These are phyloP conservation scores for Ophiocordyceps camponoti-floridani DNA, from an alignment of 2,329 filamentous ascomycete genomes.

Conservation along the genomic window DNA sequence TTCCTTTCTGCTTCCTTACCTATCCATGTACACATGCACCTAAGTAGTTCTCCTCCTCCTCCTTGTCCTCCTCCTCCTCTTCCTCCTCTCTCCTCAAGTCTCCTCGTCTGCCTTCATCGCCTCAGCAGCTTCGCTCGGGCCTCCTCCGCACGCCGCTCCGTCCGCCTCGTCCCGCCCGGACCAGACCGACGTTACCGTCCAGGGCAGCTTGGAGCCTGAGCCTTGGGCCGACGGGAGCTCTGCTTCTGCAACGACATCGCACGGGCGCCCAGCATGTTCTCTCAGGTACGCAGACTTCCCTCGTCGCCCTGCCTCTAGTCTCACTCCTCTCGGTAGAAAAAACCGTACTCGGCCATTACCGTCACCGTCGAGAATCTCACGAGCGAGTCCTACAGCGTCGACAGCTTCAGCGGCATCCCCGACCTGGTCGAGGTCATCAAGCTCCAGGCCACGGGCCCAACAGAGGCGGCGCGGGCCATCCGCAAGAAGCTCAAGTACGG, in stretches of 20 bases:
- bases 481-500: conserved; percentile 99
- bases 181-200: too few species aligned
- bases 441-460: conserved; percentile 70
- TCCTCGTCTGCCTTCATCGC: too few species aligned
- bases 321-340: conserved; percentile 20
- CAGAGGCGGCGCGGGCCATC: conserved; percentile 78
- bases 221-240: not conserved
- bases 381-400: conserved; percentile 73
- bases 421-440: conserved; percentile 90
- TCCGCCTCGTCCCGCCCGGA: too few species aligned
- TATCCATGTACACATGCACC: too few species aligned
- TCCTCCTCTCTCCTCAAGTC: too few species aligned
- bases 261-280: not conserved
- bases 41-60: too few species aligned
- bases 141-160: too few species aligned
- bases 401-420: conserved; percentile 80
- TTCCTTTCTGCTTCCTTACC: too few species aligned
- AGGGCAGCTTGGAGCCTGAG: not conserved
- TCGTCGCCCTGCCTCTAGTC: not conserved
- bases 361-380: conserved; percentile 85
- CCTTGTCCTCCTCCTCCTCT: too few species aligned
- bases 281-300: not conserved
- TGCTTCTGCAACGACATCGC: too few species aligned
- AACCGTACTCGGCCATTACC: conserved; percentile 85
- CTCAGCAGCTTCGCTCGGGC: too few species aligned